phyloP scores from a whole-genome alignment of 345 rosid species.

The Populus tremula region DNA sequence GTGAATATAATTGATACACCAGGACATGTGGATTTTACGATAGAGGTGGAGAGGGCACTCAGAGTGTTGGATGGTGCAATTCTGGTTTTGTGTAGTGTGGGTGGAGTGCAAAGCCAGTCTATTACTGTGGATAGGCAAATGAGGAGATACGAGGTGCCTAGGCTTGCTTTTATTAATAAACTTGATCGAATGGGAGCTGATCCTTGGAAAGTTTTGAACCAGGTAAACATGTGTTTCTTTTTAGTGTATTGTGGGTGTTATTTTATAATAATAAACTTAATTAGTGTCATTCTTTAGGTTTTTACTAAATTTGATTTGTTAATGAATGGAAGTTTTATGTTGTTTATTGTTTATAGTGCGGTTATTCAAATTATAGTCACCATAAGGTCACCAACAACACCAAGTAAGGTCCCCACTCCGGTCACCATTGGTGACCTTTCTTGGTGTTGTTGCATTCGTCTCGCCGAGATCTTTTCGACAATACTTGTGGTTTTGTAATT shows the following conservation, averaged over 20 bases:
- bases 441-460: too few relatives aligned
- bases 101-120: conserved; percentile 99
- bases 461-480: too few relatives aligned
- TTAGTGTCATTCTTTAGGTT: not conserved
- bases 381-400: too few relatives aligned
- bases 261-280: not conserved
- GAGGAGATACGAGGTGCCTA: conserved; percentile 95
- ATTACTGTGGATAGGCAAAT: conserved; percentile 98
- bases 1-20: conserved; percentile 96
- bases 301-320: not conserved
- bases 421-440: too few relatives aligned
- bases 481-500: too few relatives aligned
- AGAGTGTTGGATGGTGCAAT: conserved; percentile 97
- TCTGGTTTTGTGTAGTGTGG: conserved; percentile 91
- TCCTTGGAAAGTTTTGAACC: conserved; percentile 96
- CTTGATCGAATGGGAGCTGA: conserved; percentile 99
- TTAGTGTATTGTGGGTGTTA: not conserved
- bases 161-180: conserved; percentile 91
- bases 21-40: conserved; percentile 96
- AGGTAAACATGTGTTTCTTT: conserved; percentile 42
- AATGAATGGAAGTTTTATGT: not conserved
- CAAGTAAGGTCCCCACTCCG: too few relatives aligned
- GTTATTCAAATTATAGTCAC: not conserved
- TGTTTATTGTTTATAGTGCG: not conserved
- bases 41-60: conserved; percentile 97